These are phyloP conservation scores for Hanseniaspora sp. DNA, from an alignment of 1,139 yeast species.

Conservation along the genomic window DNA sequence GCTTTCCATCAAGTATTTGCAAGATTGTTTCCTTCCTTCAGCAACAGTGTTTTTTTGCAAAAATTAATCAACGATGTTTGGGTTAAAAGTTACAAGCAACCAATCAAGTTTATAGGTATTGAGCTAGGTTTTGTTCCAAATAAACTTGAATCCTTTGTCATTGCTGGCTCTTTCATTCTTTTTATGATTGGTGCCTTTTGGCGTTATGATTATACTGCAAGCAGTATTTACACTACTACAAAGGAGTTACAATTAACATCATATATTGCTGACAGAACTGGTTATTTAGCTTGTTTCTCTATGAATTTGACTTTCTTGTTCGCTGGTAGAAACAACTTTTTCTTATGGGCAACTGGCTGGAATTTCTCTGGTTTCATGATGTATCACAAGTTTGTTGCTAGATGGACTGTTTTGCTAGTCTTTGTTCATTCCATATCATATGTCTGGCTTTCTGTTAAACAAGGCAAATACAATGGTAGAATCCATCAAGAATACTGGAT, in stretches of 20 bases:
- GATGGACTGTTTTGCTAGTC: constrained; percentile 33
- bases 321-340: constrained; percentile 54
- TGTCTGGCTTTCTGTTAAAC: constrained; percentile 31
- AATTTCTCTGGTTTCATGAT: constrained; percentile 46
- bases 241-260: constrained; percentile 3
- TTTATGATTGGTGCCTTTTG: constrained; percentile 35
- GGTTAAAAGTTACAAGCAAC: constrained; percentile 1
- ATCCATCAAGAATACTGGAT: constrained; percentile 26
- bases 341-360: constrained; percentile 57
- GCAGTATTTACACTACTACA: no score
- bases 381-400: constrained; percentile 56
- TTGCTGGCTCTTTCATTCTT: constrained; percentile 32
- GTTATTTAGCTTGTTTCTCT: constrained; percentile 38
- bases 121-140: constrained; percentile 18
- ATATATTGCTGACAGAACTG: constrained; percentile 41
- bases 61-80: neutral
- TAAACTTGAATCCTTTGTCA: constrained; percentile 26
- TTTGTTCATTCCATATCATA: constrained; percentile 40
- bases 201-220: constrained; percentile 30
- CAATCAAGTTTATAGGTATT: neutral
- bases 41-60: neutral
- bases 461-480: constrained; percentile 23
- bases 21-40: neutral
- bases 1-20: constrained; percentile 3
- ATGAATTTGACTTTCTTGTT: constrained; percentile 44